These are phyloP conservation scores for Pseudogymnoascus sp. DNA, from an alignment of 2,329 filamentous ascomycete genomes.

Conservation along the genomic window DNA sequence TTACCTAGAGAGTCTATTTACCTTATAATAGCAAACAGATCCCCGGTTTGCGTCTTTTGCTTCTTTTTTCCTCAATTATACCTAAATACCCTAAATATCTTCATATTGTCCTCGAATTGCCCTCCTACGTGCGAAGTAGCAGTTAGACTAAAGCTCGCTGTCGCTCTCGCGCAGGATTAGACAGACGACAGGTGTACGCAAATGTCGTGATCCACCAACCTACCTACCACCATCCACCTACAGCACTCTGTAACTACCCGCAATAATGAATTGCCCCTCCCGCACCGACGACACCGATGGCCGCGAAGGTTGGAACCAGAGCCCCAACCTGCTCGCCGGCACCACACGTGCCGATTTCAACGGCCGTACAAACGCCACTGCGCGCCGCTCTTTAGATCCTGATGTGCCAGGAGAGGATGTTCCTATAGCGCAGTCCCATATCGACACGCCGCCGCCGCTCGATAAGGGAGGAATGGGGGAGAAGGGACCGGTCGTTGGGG, in stretches of 20 bases:
- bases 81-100: neutral
- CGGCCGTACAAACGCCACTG: conserved; percentile 43
- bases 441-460: neutral
- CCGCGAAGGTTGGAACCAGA: conserved; percentile 47
- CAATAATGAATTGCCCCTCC: conserved; percentile 53
- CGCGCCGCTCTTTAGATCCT: neutral
- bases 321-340: conserved; percentile 42
- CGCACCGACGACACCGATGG: conserved; percentile 45
- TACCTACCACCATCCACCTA: neutral
- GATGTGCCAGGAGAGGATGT: neutral
- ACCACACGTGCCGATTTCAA: conserved; percentile 49
- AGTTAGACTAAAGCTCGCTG: too few species aligned
- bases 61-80: neutral
- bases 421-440: neutral
- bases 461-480: neutral
- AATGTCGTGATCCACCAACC: neutral
- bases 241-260: neutral
- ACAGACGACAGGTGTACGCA: neutral
- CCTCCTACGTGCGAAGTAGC: neutral
- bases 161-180: neutral
- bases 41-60: neutral
- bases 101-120: neutral
- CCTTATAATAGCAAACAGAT: neutral
- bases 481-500: neutral
- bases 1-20: neutral